Evolutionary conservation across 805 yeast species (phyloP).

Genomic region (Cyberlindnera maritima): DNA sequence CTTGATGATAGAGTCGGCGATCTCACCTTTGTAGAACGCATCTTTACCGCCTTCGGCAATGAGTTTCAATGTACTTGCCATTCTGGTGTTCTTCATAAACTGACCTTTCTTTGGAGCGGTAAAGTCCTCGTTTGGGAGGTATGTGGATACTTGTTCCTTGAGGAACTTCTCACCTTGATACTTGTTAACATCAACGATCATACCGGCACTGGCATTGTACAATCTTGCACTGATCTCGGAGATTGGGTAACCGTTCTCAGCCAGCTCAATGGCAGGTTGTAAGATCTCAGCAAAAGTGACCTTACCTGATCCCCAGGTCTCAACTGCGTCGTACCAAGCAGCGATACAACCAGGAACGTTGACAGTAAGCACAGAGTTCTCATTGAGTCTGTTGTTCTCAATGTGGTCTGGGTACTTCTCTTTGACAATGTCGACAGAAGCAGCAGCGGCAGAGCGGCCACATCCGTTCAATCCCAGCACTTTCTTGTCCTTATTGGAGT

Average conservation of each 20-base stretch:
- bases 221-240: constrained; percentile 51
- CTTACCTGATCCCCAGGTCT: constrained; percentile 70
- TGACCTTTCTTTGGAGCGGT: constrained; percentile 59
- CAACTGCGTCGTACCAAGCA: constrained; percentile 72
- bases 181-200: constrained; percentile 35
- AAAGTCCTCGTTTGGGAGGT: constrained; percentile 37
- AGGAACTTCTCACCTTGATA: constrained; percentile 32
- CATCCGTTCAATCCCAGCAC: constrained; percentile 74
- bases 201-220: constrained; percentile 44
- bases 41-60: constrained; percentile 57
- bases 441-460: constrained; percentile 59
- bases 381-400: constrained; percentile 47
- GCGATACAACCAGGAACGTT: constrained; percentile 81
- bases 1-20: constrained; percentile 61
- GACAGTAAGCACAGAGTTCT: constrained; percentile 52
- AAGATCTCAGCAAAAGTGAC: constrained; percentile 56
- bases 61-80: constrained; percentile 51
- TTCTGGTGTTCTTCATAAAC: constrained; percentile 45
- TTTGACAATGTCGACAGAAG: constrained; percentile 47
- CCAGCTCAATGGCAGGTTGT: constrained; percentile 65
- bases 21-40: constrained; percentile 69
- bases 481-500: constrained; percentile 44
- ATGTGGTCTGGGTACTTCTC: constrained; percentile 40
- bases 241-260: constrained; percentile 66
- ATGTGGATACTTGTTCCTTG: constrained; percentile 30